phyloP scores from a whole-genome alignment of 2,329 filamentous ascomycete species.

The Leptoxyphium fumago region DNA sequence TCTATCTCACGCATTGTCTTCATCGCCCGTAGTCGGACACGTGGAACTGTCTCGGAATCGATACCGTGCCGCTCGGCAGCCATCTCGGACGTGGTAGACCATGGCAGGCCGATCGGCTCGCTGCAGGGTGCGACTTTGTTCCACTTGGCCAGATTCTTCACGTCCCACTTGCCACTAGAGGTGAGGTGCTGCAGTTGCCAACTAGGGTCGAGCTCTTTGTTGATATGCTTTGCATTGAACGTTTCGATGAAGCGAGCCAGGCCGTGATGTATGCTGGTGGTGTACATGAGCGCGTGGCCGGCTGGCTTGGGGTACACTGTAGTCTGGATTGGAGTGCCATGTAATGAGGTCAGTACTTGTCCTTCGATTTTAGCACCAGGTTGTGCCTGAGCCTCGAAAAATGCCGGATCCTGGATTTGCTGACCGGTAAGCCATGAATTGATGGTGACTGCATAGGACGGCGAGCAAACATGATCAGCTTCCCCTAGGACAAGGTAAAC shows the following conservation, averaged over 20 bases:
- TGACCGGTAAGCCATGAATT: slow-evolving; percentile 23
- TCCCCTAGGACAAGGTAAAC: slow-evolving; percentile 68
- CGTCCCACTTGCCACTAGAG: slow-evolving; percentile 89
- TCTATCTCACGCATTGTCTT: slow-evolving; percentile 89
- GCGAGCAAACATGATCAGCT: slow-evolving; percentile 61
- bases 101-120: slow-evolving; percentile 18
- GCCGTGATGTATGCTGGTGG: slow-evolving; percentile 57
- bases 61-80: no score
- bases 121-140: slow-evolving; percentile 65
- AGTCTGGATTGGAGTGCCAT: slow-evolving; percentile 26
- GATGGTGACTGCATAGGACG: slow-evolving; percentile 56
- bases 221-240: slow-evolving; percentile 63
- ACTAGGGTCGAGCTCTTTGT: slow-evolving; percentile 61
- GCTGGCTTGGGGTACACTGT: slow-evolving; percentile 61
- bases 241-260: slow-evolving; percentile 70
- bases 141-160: slow-evolving; percentile 94
- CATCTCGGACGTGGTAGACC: background rate
- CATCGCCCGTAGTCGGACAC: slow-evolving; percentile 66
- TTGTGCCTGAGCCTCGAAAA: background rate
- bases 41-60: background rate
- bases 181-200: slow-evolving; percentile 88
- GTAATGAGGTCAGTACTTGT: background rate
- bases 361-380: background rate
- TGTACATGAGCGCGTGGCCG: slow-evolving; percentile 73
- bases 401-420: slow-evolving; percentile 2